Base-by-base conservation (phyloP, 2,329 filamentous ascomycete genomes). In the Aspergillus terreus region DNA sequence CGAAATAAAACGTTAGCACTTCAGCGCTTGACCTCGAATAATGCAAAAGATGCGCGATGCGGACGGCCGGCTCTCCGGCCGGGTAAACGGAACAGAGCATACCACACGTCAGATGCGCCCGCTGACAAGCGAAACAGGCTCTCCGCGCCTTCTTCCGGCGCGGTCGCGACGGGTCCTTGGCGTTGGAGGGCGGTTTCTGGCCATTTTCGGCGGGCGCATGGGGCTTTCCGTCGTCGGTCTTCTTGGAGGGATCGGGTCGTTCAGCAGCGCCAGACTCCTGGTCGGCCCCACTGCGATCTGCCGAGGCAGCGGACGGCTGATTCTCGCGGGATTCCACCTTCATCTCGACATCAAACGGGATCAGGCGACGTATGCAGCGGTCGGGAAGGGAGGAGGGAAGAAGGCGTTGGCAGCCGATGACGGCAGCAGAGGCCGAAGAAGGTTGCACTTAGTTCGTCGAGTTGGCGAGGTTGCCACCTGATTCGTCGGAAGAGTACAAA, bases 21-120 rank as follows among this genome's bases (percentile, higher is more conserved):
- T 7, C 11, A 6, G 4, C 6, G 5, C 6, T 38, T 38, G 2
- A 30, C 27, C 27, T 9, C 27, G 7, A 4, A 9, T 30, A 9
- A 30, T 30, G 9, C 7, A 30, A 38, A 12, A 38, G 15, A n/a
- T 38, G 14, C 35, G 35, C 35, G 27, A 55, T 44, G 30, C 49
- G 51, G 21, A 40, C n/a, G 23, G 48, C 36, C 52, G 46, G 27
- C 27, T 30, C 27, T 30, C 9, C 27, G 27, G 27, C 27, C 27
- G 41, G 47, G 46, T 55, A 27, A 53, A 25, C 36, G 36, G 46
- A 47, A 14, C 32, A 38, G 25, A 49, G 85, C 92, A 82, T 88
- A 97, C 94, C 92, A 78, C 94, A 99, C 59, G 94, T 99, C 70
- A 99, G 78, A 81, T 99, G 94, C 57, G 94, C 94, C 73, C 92